phyloP scores from a whole-genome alignment of 140 eudicot species.

The Erigeron philadelphicus region DNA sequence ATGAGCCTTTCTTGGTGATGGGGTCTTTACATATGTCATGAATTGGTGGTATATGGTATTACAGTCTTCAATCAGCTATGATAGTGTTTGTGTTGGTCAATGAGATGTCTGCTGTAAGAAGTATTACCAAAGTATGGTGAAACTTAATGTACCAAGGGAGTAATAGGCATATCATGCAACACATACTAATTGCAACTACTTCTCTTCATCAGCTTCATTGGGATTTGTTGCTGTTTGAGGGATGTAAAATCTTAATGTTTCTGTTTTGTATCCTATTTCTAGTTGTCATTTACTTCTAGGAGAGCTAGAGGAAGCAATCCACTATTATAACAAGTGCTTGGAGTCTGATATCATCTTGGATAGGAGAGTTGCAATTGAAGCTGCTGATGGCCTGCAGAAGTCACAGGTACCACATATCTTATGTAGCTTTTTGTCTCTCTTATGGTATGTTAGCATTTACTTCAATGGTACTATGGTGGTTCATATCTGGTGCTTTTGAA shows the following conservation, averaged over 20 bases:
- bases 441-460: background rate
- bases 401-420: conserved; percentile 47
- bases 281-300: conserved; percentile 80
- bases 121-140: background rate
- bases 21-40: background rate
- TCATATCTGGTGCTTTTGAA: background rate
- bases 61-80: background rate
- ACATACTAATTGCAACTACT: background rate
- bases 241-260: conserved; percentile 11
- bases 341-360: conserved; percentile 46
- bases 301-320: conserved; percentile 63
- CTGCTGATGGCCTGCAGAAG: conserved; percentile 82
- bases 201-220: background rate
- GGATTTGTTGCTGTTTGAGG: conserved; percentile 1
- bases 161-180: conserved; percentile 7
- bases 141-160: conserved; percentile 22
- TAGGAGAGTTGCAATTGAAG: conserved; percentile 73
- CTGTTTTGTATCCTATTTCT: conserved; percentile 17
- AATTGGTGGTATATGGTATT: background rate
- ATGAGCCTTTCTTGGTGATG: background rate
- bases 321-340: conserved; percentile 50
- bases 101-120: background rate
- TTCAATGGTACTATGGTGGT: conserved; percentile 12
- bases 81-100: background rate
- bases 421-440: conserved; percentile 1